phyloP scores from a whole-genome alignment of 306 rosid genomes.

The Acacia confusa region DNA sequence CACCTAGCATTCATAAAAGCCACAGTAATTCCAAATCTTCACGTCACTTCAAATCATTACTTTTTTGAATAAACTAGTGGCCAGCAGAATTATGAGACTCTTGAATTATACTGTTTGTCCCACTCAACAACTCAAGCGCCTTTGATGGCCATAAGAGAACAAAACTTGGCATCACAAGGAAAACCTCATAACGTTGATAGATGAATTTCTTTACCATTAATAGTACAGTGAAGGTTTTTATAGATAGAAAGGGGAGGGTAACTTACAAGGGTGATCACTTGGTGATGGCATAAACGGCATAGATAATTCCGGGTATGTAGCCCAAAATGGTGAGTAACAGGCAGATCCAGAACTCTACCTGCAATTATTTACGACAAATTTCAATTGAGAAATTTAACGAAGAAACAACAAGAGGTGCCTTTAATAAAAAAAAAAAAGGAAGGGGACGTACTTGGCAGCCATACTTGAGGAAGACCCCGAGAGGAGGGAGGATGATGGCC shows the following conservation, averaged over 20 bases:
- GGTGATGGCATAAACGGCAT: constrained; percentile 66
- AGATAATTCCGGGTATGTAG: constrained; percentile 74
- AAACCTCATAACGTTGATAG: background rate
- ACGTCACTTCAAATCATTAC: background rate
- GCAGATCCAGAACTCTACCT: constrained; percentile 91
- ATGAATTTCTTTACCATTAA: background rate
- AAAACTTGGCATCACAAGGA: background rate
- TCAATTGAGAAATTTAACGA: background rate
- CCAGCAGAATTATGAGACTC: too few relatives aligned
- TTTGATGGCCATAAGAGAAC: background rate
- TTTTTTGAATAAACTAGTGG: background rate
- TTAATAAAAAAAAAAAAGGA: too few relatives aligned
- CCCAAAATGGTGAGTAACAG: constrained; percentile 68
- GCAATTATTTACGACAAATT: background rate
- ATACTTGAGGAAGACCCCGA: constrained; percentile 85
- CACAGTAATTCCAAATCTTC: background rate
- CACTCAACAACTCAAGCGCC: background rate
- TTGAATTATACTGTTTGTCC: background rate
- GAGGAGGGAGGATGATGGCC: constrained; percentile 86
- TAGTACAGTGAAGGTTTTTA: background rate
- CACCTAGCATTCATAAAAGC: background rate
- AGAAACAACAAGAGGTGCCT: background rate
- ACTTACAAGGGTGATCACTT: constrained; percentile 54
- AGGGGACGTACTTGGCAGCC: constrained; percentile 55
- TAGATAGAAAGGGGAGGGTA: background rate